Percentiles rank a stretch among this genome's conserved stretches.
These are phyloP conservation scores for Hirsutella thompsonii DNA, from an alignment of 2,329 filamentous ascomycete species.

Conservation along the genomic window DNA sequence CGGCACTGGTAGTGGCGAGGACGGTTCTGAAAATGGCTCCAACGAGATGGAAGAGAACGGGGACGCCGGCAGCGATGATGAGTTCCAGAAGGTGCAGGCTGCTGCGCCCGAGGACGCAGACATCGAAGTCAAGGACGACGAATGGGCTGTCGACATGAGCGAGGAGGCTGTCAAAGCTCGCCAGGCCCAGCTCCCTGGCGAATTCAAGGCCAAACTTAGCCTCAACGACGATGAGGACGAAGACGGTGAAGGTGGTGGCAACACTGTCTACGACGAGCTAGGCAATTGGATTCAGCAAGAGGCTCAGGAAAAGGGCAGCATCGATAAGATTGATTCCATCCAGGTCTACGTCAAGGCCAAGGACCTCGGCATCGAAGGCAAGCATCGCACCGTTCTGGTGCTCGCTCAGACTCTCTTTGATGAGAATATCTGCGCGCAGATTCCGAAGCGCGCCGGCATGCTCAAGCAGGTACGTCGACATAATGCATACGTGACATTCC, in stretches of 20 bases:
- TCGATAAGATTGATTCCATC: constrained; percentile 74
- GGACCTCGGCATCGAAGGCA: constrained; percentile 85
- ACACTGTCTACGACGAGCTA: constrained; percentile 76
- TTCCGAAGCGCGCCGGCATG: constrained; percentile 70
- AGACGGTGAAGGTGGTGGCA: constrained; percentile 61
- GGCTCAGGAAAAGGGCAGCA: constrained; percentile 56
- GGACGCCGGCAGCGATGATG: constrained; percentile 78
- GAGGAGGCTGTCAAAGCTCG: constrained; percentile 91
- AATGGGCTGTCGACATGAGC: constrained; percentile 96
- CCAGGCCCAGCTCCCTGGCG: constrained; percentile 81
- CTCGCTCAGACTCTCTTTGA: constrained; percentile 91
- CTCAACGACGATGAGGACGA: constrained; percentile 72
- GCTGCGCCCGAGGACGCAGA: constrained; percentile 35
- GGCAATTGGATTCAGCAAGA: constrained; percentile 82
- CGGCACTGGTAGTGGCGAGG: constrained; percentile 43
- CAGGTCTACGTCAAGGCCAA: constrained; percentile 95
- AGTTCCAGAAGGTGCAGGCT: constrained; percentile 72
- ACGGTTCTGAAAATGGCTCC: constrained; percentile 35
- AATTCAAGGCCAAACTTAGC: constrained; percentile 85
- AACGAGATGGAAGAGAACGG: constrained; percentile 37
- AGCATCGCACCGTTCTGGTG: constrained; percentile 87
- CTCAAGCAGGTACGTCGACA: constrained; percentile 59
- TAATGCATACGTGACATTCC: constrained; percentile 14
- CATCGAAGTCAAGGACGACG: constrained; percentile 63
- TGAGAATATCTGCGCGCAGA: constrained; percentile 78